Evolutionary conservation across 1,139 yeast genomes (phyloP), one percentile per base, ranked within the genome.

Genomic region (Meyerozyma smithsonii): DNA sequence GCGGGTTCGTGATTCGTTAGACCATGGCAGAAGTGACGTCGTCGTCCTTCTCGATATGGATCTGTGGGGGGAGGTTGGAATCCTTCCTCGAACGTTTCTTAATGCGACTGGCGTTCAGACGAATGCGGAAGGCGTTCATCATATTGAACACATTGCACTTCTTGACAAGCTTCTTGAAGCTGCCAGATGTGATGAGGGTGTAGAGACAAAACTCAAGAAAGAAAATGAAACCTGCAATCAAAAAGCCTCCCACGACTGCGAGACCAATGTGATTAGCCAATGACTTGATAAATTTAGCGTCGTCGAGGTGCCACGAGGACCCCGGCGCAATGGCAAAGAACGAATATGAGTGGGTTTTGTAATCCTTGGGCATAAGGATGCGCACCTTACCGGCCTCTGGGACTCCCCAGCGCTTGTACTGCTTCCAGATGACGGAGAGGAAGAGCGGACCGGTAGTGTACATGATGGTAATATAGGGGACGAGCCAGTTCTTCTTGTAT

Each of bases 381-480:
- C 84, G 66, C n/a, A 85, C 81, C 33, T 68, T 72, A 4, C 77
- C 84, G 8, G 77, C 73, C 39, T 74, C 80, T 1, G 85, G 79
- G 16, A 79, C 75, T 4, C 82, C 81, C 85, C 88, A 84, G 49
- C 95, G 73, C 61, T 82, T 84, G 62, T 85, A 89, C 52, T 83
- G 88, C 60, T 86, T 84, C 92, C 95, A 85, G 50, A 89, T 73
- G 35, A 87, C 90, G 11, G 94, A 83, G 36, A 89, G 69, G 56
- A 87, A 88, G 44, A 89, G 65, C 0, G 97, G 97, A 4, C 97
- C 97, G 1, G 97, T 90, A 12, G 95, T 81, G 55, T 79, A 85
- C 96, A 89, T 89, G 59, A 89, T 88, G 30, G 97, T 89, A 45
- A 89, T 69, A 62, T 89, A 89, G 12, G 97, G 96, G 19, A 87